Base-by-base conservation (phyloP, 2,329 filamentous ascomycete genomes). In the Colletotrichum navitas region DNA sequence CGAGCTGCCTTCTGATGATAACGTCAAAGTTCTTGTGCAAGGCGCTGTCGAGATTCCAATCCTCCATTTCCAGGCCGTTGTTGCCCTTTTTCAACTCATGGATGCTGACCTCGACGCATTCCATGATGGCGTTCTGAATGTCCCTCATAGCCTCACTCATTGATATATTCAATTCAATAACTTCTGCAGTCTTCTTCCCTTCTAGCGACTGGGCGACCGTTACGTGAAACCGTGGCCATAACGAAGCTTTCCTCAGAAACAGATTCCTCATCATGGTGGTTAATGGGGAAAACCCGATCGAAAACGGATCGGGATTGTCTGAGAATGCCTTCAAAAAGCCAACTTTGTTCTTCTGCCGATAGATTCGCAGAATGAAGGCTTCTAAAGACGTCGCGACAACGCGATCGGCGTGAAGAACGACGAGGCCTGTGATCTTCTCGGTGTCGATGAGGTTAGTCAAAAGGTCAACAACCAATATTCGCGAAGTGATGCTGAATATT, bases 321-420 rank as follows among this genome's bases (percentile, higher is more conserved):
- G 95, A 96, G 78, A 99, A 97, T 16, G 96, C 96, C 79, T 99
- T 99, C 41, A 99, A 85, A 76, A 99, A 98, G 43, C 96, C 96
- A 41, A 83, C 86, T 83, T 97, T 97, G 82, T 99, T 99, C 85
- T 94, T 94, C 82, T 98, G 95, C 72, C 96, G 89, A 80, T 95
- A 99, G 66, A 98, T 94, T 49, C 96, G 90, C 71, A 98, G 85
- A 73, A 99, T 98, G 81, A 99, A 99, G 8, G 96, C 95, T 81
- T 99, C 96, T 2, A 95, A 84, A 1, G 94, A 96, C 0, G 95
- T 98, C 18, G 95, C 93, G 32, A 94, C 84, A 41, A 97, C 89
- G 73, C 91, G 91, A 73, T 99, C 96, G 7, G 95, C 94, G 82
- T 98, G 96, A 66, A 99, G 85, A 39, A 97, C 88, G 26, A 99